phyloP scores from a whole-genome alignment of 1,139 yeast species.

The Pichia sp. region DNA sequence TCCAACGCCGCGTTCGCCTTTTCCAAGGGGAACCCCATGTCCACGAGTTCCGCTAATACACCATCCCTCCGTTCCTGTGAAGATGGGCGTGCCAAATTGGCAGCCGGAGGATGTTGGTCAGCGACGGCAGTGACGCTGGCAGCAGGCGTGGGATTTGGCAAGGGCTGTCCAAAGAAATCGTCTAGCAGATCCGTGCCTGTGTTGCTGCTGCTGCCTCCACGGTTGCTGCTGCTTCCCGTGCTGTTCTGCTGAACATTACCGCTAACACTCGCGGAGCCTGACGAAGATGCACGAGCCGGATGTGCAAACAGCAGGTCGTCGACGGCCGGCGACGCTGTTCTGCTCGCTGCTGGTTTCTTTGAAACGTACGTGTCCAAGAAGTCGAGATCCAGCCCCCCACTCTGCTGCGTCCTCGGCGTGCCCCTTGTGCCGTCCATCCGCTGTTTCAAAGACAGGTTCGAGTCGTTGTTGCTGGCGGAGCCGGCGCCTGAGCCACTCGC shows the following conservation, averaged over 20 bases:
- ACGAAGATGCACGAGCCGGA: not conserved
- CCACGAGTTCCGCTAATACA: conserved; percentile 64
- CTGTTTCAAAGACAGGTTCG: conserved; percentile 31
- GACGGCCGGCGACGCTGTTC: not conserved
- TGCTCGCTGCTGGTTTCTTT: not conserved
- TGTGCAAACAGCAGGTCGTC: conserved; percentile 22
- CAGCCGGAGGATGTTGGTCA: not conserved
- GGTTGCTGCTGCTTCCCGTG: conserved; percentile 17
- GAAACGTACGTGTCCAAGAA: conserved; percentile 19
- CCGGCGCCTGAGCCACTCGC: conserved; percentile 17
- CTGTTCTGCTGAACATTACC: conserved; percentile 6
- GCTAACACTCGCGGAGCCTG: not conserved
- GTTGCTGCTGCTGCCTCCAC: not conserved
- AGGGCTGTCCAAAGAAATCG: conserved; percentile 18
- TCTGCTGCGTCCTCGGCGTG: conserved; percentile 2
- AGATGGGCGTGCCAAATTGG: not conserved
- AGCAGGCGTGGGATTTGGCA: conserved; percentile 1
- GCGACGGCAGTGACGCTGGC: not conserved
- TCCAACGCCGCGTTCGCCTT: conserved; percentile 60
- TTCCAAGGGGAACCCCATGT: conserved; percentile 71
- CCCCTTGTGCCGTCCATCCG: conserved; percentile 19
- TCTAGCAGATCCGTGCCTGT: conserved; percentile 17
- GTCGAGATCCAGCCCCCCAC: conserved; percentile 16
- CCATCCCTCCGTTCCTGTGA: conserved; percentile 37
- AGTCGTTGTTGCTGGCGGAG: conserved; percentile 3